These are phyloP conservation scores for Irineochytrium annulatum DNA, from an alignment of 192 early-diverging fungal genomes.

Conservation along the genomic window DNA sequence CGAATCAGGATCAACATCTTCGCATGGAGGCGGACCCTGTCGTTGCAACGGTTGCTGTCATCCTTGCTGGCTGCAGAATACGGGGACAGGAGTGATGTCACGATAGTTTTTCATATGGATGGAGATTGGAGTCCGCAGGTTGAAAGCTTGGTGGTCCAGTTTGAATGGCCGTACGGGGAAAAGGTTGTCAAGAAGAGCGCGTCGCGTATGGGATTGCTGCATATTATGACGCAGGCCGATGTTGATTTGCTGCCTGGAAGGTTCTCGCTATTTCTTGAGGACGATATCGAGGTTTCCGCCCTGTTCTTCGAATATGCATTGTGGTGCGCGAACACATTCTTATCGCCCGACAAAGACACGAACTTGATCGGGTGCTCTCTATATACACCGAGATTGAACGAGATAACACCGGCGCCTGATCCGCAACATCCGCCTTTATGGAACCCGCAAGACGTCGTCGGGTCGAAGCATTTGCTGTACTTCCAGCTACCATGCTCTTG, in stretches of 20 bases:
- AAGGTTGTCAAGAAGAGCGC: neutral
- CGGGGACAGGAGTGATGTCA: conserved; percentile 3
- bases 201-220: neutral
- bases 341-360: neutral
- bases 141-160: conserved; percentile 2
- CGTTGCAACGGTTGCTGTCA: conserved; percentile 17
- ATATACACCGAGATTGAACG: conserved; percentile 33
- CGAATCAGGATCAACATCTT: conserved; percentile 23
- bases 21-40: conserved; percentile 24
- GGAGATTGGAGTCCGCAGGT: conserved; percentile 7
- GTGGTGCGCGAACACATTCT: conserved; percentile 20
- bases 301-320: conserved; percentile 30
- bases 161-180: conserved; percentile 16
- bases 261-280: conserved; percentile 32
- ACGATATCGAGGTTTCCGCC: conserved; percentile 30
- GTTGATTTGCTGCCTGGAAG: neutral
- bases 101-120: conserved; percentile 30
- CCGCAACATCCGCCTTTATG: conserved; percentile 29
- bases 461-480: conserved; percentile 8
- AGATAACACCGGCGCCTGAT: conserved; percentile 22
- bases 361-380: conserved; percentile 29
- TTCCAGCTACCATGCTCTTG: conserved; percentile 39
- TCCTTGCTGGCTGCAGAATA: conserved; percentile 26
- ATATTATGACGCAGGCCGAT: neutral
- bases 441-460: conserved; percentile 10